These are phyloP conservation scores for Quercus agrifolia DNA, from an alignment of 306 rosid species.

Conservation along the genomic window DNA sequence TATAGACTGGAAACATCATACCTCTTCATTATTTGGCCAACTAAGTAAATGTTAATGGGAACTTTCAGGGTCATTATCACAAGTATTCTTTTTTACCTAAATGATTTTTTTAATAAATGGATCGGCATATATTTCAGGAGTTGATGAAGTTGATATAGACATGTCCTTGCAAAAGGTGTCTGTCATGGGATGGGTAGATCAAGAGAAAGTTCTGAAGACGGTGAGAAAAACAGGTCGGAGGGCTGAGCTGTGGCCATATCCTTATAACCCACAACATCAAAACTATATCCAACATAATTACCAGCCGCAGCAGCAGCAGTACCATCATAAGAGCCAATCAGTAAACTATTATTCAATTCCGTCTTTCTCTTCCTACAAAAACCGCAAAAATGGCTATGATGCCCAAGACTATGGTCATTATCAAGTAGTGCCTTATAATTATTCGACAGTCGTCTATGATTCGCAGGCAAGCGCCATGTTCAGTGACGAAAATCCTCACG, in stretches of 20 bases:
- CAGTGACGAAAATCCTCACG: constrained; percentile 72
- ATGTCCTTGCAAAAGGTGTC: constrained; percentile 64
- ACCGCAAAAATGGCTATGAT: constrained; percentile 33
- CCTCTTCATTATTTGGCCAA: no score
- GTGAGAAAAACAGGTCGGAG: constrained; percentile 57
- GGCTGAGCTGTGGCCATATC: constrained; percentile 78
- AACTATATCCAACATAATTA: constrained; percentile 25
- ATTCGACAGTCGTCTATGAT: constrained; percentile 35
- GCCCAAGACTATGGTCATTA: constrained; percentile 37
- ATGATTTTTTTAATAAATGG: neutral
- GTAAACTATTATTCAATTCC: constrained; percentile 6
- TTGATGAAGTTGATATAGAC: constrained; percentile 57
- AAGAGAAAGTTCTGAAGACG: constrained; percentile 50
- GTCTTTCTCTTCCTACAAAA: constrained; percentile 38
- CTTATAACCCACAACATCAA: constrained; percentile 50
- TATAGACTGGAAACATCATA: no score
- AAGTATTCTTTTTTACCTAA: neutral
- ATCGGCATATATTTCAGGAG: constrained; percentile 34
- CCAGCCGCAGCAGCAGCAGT: neutral
- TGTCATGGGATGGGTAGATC: constrained; percentile 74
- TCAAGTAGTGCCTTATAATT: constrained; percentile 31
- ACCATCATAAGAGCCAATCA: neutral
- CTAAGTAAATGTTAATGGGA: no score
- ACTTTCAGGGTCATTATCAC: no score
- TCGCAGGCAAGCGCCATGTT: constrained; percentile 38